Conservation (phyloP, 257 asterid genomes). For the Ophiorrhiza pumila region DNA sequence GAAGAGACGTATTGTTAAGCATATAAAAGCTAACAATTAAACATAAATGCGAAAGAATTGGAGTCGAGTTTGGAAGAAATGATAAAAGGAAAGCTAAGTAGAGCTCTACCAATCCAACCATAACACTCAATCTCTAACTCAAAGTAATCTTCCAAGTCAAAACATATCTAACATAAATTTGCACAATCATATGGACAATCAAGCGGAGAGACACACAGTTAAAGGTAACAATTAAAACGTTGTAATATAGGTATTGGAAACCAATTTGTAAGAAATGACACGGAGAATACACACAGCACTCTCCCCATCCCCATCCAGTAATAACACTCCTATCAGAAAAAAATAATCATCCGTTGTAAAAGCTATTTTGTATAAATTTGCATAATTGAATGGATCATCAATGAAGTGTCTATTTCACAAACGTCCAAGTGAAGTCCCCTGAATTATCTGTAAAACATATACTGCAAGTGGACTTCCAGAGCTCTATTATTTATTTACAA, state of each 20-base stretch:
- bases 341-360: no score
- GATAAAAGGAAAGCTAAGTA: not conserved
- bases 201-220: not conserved
- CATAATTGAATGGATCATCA: no score
- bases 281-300: not conserved
- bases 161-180: no score
- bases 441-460: not conserved
- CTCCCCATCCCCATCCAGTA: not conserved
- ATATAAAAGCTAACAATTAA: not conserved
- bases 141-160: slow-evolving; percentile 1
- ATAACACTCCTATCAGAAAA: no score
- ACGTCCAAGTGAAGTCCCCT: not conserved
- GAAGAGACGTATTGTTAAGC: not conserved
- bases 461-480: not conserved
- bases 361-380: not conserved
- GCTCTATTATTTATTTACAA: not conserved
- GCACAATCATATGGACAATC: not conserved
- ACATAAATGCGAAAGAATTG: not conserved
- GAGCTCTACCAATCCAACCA: not conserved
- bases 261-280: not conserved
- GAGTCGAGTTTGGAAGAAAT: not conserved
- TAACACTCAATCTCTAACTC: not conserved
- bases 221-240: not conserved
- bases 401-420: not conserved
- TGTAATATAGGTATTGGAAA: not conserved